Conservation (phyloP, 2,329 filamentous ascomycete species). For the Epichloe sp. region DNA sequence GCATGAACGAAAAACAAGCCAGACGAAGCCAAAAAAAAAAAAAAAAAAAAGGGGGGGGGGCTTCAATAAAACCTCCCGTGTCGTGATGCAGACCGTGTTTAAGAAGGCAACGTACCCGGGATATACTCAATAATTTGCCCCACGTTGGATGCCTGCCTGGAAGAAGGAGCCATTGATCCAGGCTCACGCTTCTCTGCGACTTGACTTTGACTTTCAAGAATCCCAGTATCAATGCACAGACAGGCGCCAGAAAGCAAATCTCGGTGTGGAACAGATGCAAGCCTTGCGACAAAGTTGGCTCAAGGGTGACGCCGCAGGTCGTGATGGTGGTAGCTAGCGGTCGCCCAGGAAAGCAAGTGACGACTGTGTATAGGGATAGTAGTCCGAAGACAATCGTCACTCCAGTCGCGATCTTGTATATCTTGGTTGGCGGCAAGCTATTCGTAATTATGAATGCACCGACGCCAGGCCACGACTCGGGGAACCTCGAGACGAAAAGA, state of each 20-base stretch:
- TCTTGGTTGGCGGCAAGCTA: too few species aligned
- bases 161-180: conserved; percentile 34
- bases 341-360: too few species aligned
- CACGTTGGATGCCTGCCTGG: conserved; percentile 43
- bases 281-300: too few species aligned
- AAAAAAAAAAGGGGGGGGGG: neutral
- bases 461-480: too few species aligned
- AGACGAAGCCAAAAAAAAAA: neutral
- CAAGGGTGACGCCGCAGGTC: too few species aligned
- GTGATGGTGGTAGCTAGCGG: too few species aligned
- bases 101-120: conserved; percentile 51
- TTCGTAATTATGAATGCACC: neutral
- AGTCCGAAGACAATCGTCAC: too few species aligned
- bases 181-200: conserved; percentile 10
- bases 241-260: neutral
- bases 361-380: too few species aligned
- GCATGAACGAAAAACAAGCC: neutral
- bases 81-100: neutral
- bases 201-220: neutral
- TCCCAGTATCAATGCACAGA: neutral
- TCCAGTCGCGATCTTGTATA: too few species aligned
- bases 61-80: neutral
- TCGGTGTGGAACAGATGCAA: too few species aligned
- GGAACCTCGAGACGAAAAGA: neutral
- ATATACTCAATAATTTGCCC: conserved; percentile 95